phyloP scores from a whole-genome alignment of 129 eudicot genomes.

The Arctium lappa region DNA sequence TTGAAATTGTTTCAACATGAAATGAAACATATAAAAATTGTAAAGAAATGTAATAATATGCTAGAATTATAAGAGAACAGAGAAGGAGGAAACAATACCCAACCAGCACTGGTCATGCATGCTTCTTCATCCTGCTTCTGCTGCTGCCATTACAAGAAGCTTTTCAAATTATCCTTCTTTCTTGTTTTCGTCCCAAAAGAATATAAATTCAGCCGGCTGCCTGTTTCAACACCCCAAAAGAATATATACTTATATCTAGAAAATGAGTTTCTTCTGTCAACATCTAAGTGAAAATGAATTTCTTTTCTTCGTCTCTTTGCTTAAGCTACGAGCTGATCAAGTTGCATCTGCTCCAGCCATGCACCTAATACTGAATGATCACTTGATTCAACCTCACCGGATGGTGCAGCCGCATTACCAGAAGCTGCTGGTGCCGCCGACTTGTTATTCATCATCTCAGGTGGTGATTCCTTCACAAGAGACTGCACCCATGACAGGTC shows the following conservation, averaged over 20 bases:
- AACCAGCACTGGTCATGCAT: constrained; percentile 15
- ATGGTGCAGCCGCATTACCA: constrained; percentile 46
- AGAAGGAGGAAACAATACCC: constrained; percentile 24
- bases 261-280: constrained; percentile 24
- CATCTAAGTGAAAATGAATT: constrained; percentile 32
- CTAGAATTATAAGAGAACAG: constrained; percentile 28
- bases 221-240: constrained; percentile 45
- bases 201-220: constrained; percentile 30
- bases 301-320: constrained; percentile 30
- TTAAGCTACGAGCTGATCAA: constrained; percentile 84
- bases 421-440: constrained; percentile 34
- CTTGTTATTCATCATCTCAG: constrained; percentile 80
- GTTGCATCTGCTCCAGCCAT: constrained; percentile 96
- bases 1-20: constrained; percentile 23
- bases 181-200: constrained; percentile 32
- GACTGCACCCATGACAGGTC: constrained; percentile 96
- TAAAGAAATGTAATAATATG: constrained; percentile 19
- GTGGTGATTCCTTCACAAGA: constrained; percentile 89
- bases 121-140: constrained; percentile 13
- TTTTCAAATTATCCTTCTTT: constrained; percentile 14
- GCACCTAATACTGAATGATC: constrained; percentile 87
- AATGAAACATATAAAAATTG: constrained; percentile 34
- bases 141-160: constrained; percentile 18
- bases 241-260: constrained; percentile 42
- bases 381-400: constrained; percentile 72